Evolutionary conservation across 148 eudicot genomes (phyloP), one percentile per base, ranked within the genome.

Genomic region (Fagopyrum tataricum): DNA sequence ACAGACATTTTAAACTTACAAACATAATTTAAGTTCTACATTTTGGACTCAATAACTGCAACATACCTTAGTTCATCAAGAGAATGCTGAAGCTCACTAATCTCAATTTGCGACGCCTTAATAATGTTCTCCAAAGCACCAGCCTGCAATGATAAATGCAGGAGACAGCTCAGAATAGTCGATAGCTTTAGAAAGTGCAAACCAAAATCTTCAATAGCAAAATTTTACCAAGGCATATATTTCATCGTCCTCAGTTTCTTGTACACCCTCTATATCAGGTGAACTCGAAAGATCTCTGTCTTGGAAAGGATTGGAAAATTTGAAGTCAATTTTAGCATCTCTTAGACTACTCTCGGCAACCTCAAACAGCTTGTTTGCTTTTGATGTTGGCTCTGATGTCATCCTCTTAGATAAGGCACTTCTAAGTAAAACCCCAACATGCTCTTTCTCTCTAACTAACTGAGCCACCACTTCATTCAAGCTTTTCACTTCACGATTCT

Each of bases 41-140:
- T 26, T 61, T 24, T 52, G 1, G 23, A n/a, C 58, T 15, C n/a
- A 15, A 52, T 52, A 52, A 52, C 23, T 17, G 58, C 11, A 20
- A 56, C 8, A 56, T 91, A 95, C 98, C 98, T 90, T 73, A 91
- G 80, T 76, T 91, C 96, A 39, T 90, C 97, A 75, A 91, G 89
- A 7, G 88, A 73, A 85, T 91, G 99, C 83, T 87, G 87, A 82
- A 91, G 86, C 86, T 91, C 99, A 70, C 92, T 90, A 20, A 95
- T 95, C 81, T 91, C 90, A 76, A 88, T 74, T 78, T 95, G 97
- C 44, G 97, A 85, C 74, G 88, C 91, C 84, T 91, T 95, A 26
- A 95, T 87, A 18, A 95, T 91, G 77, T 87, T 87, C 79, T 95
- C 99, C 83, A 91, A 81, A 76, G 97, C 99, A 82, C 93, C 90